phyloP scores from a whole-genome alignment of 352 stramenopile genomes.

The Elongisporangium anandrum region DNA sequence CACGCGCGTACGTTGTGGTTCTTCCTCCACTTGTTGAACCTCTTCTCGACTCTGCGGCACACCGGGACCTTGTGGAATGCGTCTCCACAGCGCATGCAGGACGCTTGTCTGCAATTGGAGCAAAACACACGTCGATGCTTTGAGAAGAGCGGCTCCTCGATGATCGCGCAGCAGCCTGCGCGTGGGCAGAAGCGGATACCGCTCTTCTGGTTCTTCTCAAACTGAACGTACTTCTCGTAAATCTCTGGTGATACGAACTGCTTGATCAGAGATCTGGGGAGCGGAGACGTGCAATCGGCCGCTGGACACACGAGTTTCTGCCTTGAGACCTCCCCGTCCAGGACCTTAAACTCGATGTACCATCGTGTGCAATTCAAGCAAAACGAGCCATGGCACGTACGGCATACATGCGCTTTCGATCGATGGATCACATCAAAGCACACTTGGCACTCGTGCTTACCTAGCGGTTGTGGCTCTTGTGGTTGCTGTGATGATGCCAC shows the following conservation, averaged over 20 bases:
- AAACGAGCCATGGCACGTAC: constrained; percentile 36
- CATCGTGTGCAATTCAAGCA: constrained; percentile 57
- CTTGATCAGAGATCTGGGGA: constrained; percentile 48
- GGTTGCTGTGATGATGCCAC: too few species aligned
- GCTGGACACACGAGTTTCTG: constrained; percentile 74
- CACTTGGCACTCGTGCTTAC: constrained; percentile 54
- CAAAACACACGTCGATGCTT: constrained; percentile 39
- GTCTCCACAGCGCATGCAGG: constrained; percentile 64
- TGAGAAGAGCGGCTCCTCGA: constrained; percentile 56
- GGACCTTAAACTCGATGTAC: constrained; percentile 77
- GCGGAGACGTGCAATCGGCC: constrained; percentile 40
- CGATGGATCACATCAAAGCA: constrained; percentile 66
- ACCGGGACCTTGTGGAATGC: constrained; percentile 53
- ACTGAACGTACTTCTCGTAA: constrained; percentile 66
- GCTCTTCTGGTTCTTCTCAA: constrained; percentile 53
- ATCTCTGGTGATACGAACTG: constrained; percentile 37
- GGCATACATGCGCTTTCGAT: constrained; percentile 38
- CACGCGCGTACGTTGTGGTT: constrained; percentile 64
- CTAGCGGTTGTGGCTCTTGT: background rate
- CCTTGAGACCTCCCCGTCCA: constrained; percentile 64
- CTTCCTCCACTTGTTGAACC: constrained; percentile 66
- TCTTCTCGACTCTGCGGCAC: constrained; percentile 59
- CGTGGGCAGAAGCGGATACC: constrained; percentile 73
- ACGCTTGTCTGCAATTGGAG: constrained; percentile 35
- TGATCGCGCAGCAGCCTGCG: constrained; percentile 47